Evolutionary conservation across 169 alveolate genomes (phyloP), one percentile per base, ranked within the genome.

Genomic region (Condylostoma magnum): DNA sequence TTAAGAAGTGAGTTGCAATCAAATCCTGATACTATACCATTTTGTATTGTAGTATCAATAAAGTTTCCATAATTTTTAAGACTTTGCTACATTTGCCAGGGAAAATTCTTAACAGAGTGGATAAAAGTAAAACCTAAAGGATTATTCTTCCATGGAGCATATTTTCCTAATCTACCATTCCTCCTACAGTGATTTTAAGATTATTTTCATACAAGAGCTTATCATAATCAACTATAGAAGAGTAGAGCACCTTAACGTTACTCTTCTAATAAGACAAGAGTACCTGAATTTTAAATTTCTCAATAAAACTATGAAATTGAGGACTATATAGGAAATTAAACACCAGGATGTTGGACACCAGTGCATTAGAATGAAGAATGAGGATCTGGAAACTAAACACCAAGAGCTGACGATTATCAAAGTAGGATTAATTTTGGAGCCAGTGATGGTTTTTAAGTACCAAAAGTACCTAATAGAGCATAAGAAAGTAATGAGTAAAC

Each of bases 101-200:
- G 48, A 0, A 53, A 63, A 50, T 50, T 80, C 0, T 31, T 60
- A 18, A 78, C 43, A 33, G 95, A 89, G 60, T 89, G 58, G 70
- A 82, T 89, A 43, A 89, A 89, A 69, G 82, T 89, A n/a, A 89
- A 89, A 41, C 89, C 90, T 33, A 79, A 76, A 71, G 95, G 95
- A 12, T 78, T 80, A 44, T 83, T 58, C 43, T 89, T 89, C 85
- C 95, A 89, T 79, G 90, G 85, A 44, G 68, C 73, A 30, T 76
- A 46, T 50, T 82, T 68, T 55, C 33, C 68, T 10, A 70, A 80
- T 6, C 43, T 85, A 37, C 69, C 70, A n/a, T 53, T 41, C 58
- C 67, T 89, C 38, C 77, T 85, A 1, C 69, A 53, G 55, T 89
- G 66, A 77, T 89, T 89, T 69, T 85, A 89, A 68, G 69, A 66